Percentiles rank a stretch among this genome's conserved stretches.
phyloP scores from a whole-genome alignment of 305 asterid species.

The Withania somnifera region DNA sequence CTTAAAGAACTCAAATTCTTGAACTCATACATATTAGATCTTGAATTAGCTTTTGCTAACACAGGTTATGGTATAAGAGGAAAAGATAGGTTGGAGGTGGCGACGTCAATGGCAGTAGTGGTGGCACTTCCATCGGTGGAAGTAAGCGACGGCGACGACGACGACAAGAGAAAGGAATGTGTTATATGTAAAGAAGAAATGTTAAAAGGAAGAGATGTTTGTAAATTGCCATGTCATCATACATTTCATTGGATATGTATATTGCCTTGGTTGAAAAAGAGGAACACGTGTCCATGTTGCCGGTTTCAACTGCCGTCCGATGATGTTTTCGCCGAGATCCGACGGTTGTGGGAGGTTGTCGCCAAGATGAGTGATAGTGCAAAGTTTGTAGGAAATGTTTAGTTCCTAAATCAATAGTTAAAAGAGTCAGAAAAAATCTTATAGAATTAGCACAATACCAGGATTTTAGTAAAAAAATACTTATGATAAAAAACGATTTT shows the following conservation, averaged over 20 bases:
- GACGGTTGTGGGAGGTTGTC: constrained; percentile 53
- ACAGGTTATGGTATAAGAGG: constrained; percentile 10
- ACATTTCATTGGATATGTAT: constrained; percentile 79
- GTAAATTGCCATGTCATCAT: constrained; percentile 76
- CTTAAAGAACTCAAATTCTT: neutral
- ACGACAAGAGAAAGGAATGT: constrained; percentile 42
- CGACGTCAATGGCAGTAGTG: constrained; percentile 50
- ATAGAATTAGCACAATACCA: neutral
- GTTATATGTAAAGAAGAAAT: constrained; percentile 77
- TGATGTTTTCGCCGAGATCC: constrained; percentile 65
- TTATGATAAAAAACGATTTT: too few species aligned
- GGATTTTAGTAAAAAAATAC: too few species aligned
- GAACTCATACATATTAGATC: neutral
- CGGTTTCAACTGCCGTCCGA: constrained; percentile 70
- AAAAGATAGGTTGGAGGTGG: constrained; percentile 25
- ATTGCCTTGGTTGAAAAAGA: constrained; percentile 61
- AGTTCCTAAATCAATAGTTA: neutral
- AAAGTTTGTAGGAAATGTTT: neutral
- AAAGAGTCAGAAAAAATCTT: neutral
- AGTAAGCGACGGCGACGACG: constrained; percentile 4
- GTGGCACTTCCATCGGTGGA: constrained; percentile 67
- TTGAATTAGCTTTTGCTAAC: neutral
- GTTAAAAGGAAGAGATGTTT: constrained; percentile 68
- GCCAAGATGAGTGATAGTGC: constrained; percentile 23
- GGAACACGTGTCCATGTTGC: constrained; percentile 83